A percentile compares a stretch with the other conserved stretches of the same genome.
Evolutionary conservation across 306 rosid genomes (phyloP).

Genomic region (Ormosia semicastrata): DNA sequence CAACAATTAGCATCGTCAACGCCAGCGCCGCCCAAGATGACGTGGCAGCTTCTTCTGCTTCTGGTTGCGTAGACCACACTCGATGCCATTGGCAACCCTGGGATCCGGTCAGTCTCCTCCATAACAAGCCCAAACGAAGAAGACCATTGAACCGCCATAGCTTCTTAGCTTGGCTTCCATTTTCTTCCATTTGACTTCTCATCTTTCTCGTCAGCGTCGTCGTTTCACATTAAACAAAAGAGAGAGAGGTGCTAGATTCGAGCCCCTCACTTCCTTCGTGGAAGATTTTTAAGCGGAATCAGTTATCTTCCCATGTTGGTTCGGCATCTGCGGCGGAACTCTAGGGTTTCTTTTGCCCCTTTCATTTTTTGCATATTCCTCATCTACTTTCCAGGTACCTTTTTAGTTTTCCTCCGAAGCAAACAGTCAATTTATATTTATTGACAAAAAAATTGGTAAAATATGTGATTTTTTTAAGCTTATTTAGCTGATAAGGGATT

Average conservation of each 20-base stretch:
- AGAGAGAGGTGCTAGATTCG: neutral
- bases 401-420: neutral
- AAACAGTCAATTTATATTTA: neutral
- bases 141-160: too few relatives aligned
- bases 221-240: neutral
- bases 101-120: too few relatives aligned
- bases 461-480: neutral
- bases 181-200: neutral
- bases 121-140: too few relatives aligned
- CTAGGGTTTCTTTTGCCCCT: conserved; percentile 29
- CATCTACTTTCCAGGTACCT: conserved; percentile 54
- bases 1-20: too few relatives aligned
- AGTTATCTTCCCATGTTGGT: conserved; percentile 46
- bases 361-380: conserved; percentile 38
- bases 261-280: conserved; percentile 11
- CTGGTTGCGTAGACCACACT: too few relatives aligned
- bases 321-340: conserved; percentile 14
- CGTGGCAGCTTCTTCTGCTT: too few relatives aligned
- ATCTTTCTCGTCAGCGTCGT: conserved; percentile 11
- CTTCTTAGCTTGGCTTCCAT: neutral
- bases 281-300: neutral
- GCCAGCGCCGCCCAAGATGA: too few relatives aligned
- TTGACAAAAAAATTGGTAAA: neutral
- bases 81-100: too few relatives aligned
- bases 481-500: neutral